Evolutionary conservation across 345 rosid species (phyloP).

Genomic region (Passiflora organensis): DNA sequence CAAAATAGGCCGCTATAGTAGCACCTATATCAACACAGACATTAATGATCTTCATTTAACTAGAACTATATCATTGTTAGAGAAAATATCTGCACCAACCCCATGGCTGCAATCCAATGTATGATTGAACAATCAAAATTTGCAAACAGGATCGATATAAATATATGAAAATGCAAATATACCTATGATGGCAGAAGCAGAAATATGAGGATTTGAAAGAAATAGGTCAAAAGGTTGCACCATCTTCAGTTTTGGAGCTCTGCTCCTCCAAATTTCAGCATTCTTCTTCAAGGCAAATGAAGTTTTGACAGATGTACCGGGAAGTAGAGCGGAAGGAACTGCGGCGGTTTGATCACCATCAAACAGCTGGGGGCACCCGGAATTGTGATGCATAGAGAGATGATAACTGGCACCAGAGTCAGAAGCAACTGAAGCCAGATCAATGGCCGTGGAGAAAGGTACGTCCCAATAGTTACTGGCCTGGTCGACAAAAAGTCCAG

Average conservation of each 20-base stretch:
- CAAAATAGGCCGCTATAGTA: slow-evolving; percentile 47
- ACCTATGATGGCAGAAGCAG: slow-evolving; percentile 76
- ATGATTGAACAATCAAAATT: neutral
- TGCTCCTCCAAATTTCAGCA: slow-evolving; percentile 74
- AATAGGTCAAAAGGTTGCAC: slow-evolving; percentile 72
- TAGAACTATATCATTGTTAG: too few relatives aligned
- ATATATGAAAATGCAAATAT: slow-evolving; percentile 11
- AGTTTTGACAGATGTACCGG: slow-evolving; percentile 55
- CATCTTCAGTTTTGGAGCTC: slow-evolving; percentile 49
- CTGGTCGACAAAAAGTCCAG: slow-evolving; percentile 67
- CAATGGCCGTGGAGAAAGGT: slow-evolving; percentile 61
- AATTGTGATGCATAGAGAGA: slow-evolving; percentile 57
- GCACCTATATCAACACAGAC: slow-evolving; percentile 43
- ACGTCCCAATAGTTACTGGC: slow-evolving; percentile 76
- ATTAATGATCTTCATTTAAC: too few relatives aligned
- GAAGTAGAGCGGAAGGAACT: slow-evolving; percentile 59
- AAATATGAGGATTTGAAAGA: slow-evolving; percentile 69
- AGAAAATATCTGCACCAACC: neutral
- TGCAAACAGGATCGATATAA: neutral
- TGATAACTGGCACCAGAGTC: slow-evolving; percentile 62
- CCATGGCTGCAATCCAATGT: neutral
- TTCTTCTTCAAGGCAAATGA: slow-evolving; percentile 61
- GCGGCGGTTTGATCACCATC: slow-evolving; percentile 25
- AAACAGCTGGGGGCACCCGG: slow-evolving; percentile 42
- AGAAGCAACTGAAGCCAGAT: slow-evolving; percentile 66